phyloP scores from a whole-genome alignment of 2,329 filamentous ascomycete species.

The Hypocreales sp. region DNA sequence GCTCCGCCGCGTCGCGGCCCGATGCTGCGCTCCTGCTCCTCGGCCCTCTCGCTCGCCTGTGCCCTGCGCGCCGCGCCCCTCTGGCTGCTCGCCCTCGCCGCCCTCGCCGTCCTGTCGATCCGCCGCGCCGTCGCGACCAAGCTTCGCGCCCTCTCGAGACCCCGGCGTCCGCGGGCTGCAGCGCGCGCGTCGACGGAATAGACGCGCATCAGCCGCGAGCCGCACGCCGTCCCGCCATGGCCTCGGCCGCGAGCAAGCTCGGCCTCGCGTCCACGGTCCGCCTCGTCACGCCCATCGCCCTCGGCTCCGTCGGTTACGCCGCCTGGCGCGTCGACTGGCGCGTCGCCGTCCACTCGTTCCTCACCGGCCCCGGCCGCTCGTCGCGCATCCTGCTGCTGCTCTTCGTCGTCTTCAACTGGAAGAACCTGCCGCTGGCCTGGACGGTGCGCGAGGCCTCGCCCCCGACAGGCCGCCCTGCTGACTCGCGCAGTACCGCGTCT shows the following conservation, averaged over 20 bases:
- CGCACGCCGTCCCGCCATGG: conserved; percentile 8
- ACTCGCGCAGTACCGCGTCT: conserved; percentile 43
- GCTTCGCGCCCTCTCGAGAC: too few species aligned
- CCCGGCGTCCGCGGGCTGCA: too few species aligned
- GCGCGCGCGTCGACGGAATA: too few species aligned
- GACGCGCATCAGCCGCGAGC: not conserved
- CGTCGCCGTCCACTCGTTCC: conserved; percentile 23
- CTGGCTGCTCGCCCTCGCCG: conserved; percentile 1
- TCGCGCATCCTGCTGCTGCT: conserved; percentile 36
- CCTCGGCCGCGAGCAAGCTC: conserved; percentile 15
- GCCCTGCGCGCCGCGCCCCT: not conserved
- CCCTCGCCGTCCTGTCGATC: not conserved
- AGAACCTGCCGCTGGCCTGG: conserved; percentile 62
- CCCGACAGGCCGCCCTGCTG: too few species aligned
- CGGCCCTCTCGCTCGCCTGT: not conserved
- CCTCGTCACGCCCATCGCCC: conserved; percentile 23
- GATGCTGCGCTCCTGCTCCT: not conserved
- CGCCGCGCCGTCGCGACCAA: not conserved
- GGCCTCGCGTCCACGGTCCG: conserved; percentile 19
- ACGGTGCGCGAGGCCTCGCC: conserved; percentile 37
- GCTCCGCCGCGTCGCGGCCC: too few species aligned
- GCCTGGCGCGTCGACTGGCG: conserved; percentile 28
- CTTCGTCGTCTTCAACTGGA: conserved; percentile 51
- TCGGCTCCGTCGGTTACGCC: conserved; percentile 29
- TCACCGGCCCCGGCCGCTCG: conserved; percentile 37